Evolutionary conservation across 257 asterid genomes (phyloP).

Genomic region (Leonotis leonurus): DNA sequence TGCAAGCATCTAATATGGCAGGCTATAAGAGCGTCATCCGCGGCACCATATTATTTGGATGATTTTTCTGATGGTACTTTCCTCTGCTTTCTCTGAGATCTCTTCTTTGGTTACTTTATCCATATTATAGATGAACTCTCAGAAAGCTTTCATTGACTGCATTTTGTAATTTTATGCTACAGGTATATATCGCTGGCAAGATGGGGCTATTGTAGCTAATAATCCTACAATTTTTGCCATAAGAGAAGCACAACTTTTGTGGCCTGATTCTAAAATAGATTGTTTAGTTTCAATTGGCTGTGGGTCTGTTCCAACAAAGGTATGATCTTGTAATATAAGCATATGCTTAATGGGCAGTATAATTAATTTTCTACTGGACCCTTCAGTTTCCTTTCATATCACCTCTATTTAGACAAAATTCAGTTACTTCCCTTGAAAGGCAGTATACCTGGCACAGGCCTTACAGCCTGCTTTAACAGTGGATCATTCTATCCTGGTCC

Average conservation of each 20-base stretch:
- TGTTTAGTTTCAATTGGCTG: conserved; percentile 97
- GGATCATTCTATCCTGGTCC: not conserved
- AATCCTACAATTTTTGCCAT: conserved; percentile 92
- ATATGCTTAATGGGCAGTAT: too few relatives aligned
- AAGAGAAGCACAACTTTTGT: conserved; percentile 90
- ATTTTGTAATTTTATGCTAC: conserved; percentile 12
- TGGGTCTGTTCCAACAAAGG: conserved; percentile 96
- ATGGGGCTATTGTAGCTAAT: conserved; percentile 99
- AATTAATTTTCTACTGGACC: not conserved
- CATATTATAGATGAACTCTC: conserved; percentile 13
- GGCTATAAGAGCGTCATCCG: conserved; percentile 98
- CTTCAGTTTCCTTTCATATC: not conserved
- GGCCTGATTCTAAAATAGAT: conserved; percentile 97
- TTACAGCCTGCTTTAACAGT: not conserved
- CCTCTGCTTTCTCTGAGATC: conserved; percentile 6
- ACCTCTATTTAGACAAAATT: not conserved
- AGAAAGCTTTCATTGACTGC: conserved; percentile 17
- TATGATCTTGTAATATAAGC: too few relatives aligned
- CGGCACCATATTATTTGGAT: conserved; percentile 98
- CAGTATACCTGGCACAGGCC: not conserved
- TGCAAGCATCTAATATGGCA: conserved; percentile 97
- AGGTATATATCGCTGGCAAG: conserved; percentile 95
- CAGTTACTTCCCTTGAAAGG: not conserved
- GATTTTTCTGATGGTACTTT: conserved; percentile 89
- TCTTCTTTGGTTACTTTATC: conserved; percentile 8